These are phyloP conservation scores for Emergomyces pasteurianus DNA, from an alignment of 2,329 filamentous ascomycete genomes.

Conservation along the genomic window DNA sequence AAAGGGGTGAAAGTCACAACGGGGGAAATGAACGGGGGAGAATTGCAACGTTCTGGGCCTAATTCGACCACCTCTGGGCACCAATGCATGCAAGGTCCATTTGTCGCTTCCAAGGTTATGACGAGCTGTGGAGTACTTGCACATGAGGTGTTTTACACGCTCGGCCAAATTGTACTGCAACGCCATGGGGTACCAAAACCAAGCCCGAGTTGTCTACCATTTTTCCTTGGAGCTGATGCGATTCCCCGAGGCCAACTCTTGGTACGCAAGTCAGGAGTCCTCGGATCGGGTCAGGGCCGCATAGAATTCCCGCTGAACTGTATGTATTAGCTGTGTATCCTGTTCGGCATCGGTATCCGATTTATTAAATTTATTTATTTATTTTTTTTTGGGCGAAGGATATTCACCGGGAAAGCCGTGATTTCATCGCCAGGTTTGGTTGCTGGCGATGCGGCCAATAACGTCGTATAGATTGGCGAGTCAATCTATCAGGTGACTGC, in stretches of 20 bases:
- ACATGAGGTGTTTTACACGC: neutral
- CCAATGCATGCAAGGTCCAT: conserved; percentile 1
- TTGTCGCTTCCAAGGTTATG: neutral
- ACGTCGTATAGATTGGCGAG: neutral
- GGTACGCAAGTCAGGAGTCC: neutral
- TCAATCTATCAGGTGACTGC: neutral
- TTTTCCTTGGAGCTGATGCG: neutral
- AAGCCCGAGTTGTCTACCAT: neutral
- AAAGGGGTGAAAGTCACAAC: neutral
- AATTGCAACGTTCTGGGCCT: neutral
- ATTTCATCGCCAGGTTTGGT: neutral
- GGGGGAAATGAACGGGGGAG: neutral
- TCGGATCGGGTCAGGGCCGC: neutral
- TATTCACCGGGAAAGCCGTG: neutral
- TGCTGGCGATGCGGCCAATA: neutral
- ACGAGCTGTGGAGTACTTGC: neutral
- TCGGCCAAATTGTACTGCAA: neutral
- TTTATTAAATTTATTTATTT: too few relatives aligned
- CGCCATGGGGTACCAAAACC: neutral
- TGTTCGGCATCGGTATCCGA: neutral
- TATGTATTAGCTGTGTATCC: neutral
- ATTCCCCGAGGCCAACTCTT: neutral
- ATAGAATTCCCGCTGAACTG: neutral
- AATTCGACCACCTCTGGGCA: neutral
- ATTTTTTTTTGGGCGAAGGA: too few relatives aligned